These are phyloP conservation scores for Phalaenopsis aphrodite DNA, from an alignment of 106 monocot genomes.

Conservation along the genomic window DNA sequence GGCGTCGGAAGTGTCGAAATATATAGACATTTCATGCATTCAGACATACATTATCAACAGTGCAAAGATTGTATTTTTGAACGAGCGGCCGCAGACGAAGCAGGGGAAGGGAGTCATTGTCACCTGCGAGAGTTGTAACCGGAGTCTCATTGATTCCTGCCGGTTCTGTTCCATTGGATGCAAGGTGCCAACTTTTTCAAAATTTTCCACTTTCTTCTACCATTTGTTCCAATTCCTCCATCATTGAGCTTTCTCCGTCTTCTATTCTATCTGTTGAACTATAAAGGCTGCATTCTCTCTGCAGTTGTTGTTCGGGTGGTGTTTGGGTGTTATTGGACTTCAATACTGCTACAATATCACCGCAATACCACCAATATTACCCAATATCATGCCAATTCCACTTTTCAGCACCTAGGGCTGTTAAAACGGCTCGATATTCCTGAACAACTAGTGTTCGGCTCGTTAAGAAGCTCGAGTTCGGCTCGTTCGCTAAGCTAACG, in stretches of 20 bases:
- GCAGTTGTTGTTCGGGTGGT: not conserved
- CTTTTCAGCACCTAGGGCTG: too few relatives aligned
- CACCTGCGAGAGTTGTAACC: conserved; percentile 83
- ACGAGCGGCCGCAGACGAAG: conserved; percentile 82
- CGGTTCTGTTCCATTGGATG: conserved; percentile 96
- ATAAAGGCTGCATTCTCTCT: too few relatives aligned
- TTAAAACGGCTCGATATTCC: too few relatives aligned
- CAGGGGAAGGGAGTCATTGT: conserved; percentile 90
- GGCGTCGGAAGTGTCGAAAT: conserved; percentile 85
- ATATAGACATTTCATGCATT: conserved; percentile 75
- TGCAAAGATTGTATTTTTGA: conserved; percentile 92
- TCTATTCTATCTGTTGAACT: not conserved
- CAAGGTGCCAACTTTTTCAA: conserved; percentile 43
- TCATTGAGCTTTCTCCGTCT: not conserved
- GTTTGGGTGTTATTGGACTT: too few relatives aligned
- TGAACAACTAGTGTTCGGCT: too few relatives aligned
- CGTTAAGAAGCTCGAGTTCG: too few relatives aligned
- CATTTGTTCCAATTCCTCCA: not conserved
- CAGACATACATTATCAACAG: conserved; percentile 98
- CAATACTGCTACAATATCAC: too few relatives aligned
- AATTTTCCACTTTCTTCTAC: not conserved
- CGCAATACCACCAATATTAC: too few relatives aligned
- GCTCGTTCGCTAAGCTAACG: too few relatives aligned
- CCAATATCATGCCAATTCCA: too few relatives aligned
- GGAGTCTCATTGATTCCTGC: conserved; percentile 74